A percentile compares a stretch with the other conserved stretches of the same genome.
These are phyloP conservation scores for Cladosporium sphaerospermum DNA, from an alignment of 2,329 filamentous ascomycete genomes.

Conservation along the genomic window DNA sequence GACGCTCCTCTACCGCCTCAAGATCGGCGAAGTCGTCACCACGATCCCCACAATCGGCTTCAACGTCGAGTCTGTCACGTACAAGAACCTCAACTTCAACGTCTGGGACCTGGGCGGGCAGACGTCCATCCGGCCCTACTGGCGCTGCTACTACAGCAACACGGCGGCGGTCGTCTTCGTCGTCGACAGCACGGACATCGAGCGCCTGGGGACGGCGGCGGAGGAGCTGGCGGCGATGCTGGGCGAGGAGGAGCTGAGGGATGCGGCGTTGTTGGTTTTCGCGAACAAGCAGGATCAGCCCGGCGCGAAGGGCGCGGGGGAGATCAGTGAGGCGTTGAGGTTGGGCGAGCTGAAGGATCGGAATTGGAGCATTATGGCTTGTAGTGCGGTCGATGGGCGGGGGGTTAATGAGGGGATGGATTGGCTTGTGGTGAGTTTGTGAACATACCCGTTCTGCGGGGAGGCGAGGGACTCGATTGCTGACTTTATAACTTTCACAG, in stretches of 20 bases:
- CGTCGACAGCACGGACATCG: slow-evolving; percentile 95
- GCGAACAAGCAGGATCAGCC: slow-evolving; percentile 99
- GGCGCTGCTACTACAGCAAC: slow-evolving; percentile 99
- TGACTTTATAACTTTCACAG: neutral
- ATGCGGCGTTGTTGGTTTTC: slow-evolving; percentile 87
- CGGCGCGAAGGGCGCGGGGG: slow-evolving; percentile 89
- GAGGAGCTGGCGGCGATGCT: slow-evolving; percentile 94
- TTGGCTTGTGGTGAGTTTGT: slow-evolving; percentile 77
- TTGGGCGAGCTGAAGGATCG: slow-evolving; percentile 87
- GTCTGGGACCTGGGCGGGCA: slow-evolving; percentile 98
- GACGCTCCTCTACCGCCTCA: slow-evolving; percentile 84
- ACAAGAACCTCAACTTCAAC: slow-evolving; percentile 97
- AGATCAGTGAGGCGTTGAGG: slow-evolving; percentile 89
- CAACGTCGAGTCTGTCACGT: slow-evolving; percentile 97
- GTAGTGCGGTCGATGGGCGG: slow-evolving; percentile 89
- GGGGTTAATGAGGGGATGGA: slow-evolving; percentile 98
- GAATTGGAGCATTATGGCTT: slow-evolving; percentile 99
- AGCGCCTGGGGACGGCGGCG: slow-evolving; percentile 82
- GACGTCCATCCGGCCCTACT: slow-evolving; percentile 97
- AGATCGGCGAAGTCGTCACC: slow-evolving; percentile 98
- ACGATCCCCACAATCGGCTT: slow-evolving; percentile 99
- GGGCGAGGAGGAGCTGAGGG: slow-evolving; percentile 92
- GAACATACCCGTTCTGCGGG: neutral
- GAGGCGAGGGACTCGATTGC: neutral
- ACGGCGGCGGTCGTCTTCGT: slow-evolving; percentile 98